Evolutionary conservation across 768 basidiomycete genomes (phyloP).

Genomic region (Mycena polygramma): DNA sequence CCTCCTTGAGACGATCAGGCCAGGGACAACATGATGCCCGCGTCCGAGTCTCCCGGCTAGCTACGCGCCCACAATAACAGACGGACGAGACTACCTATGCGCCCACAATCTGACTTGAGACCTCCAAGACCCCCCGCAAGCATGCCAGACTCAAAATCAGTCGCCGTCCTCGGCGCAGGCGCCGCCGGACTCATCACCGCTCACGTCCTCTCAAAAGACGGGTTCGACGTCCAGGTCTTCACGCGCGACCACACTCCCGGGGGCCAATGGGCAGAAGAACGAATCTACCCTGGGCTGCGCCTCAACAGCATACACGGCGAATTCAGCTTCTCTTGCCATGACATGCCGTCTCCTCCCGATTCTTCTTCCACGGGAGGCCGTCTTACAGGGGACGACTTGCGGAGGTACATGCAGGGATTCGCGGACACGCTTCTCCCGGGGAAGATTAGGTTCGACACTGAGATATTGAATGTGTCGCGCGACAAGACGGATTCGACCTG

Average conservation of each 20-base stretch:
- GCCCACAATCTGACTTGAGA: too few species aligned
- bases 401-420: conserved; percentile 56
- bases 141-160: conserved; percentile 18
- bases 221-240: conserved; percentile 58
- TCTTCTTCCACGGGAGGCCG: conserved; percentile 42
- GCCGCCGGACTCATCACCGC: conserved; percentile 62
- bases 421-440: conserved; percentile 52
- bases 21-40: too few species aligned
- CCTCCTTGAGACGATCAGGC: too few species aligned
- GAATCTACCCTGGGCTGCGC: conserved; percentile 57
- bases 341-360: conserved; percentile 51
- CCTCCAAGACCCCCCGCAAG: neutral
- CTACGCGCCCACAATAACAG: too few species aligned
- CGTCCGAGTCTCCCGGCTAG: too few species aligned
- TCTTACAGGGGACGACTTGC: conserved; percentile 56
- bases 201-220: conserved; percentile 57
- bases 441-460: conserved; percentile 50
- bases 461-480: conserved; percentile 51
- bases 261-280: conserved; percentile 59
- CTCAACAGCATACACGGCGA: conserved; percentile 58
- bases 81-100: too few species aligned
- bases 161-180: conserved; percentile 60
- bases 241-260: conserved; percentile 57
- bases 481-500: conserved; percentile 32
- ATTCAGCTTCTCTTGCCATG: conserved; percentile 57